A percentile compares a stretch with the other conserved stretches of the same genome.
Conservation (phyloP, 495 filamentous ascomycete species). For the Aspergillus affinis region DNA sequence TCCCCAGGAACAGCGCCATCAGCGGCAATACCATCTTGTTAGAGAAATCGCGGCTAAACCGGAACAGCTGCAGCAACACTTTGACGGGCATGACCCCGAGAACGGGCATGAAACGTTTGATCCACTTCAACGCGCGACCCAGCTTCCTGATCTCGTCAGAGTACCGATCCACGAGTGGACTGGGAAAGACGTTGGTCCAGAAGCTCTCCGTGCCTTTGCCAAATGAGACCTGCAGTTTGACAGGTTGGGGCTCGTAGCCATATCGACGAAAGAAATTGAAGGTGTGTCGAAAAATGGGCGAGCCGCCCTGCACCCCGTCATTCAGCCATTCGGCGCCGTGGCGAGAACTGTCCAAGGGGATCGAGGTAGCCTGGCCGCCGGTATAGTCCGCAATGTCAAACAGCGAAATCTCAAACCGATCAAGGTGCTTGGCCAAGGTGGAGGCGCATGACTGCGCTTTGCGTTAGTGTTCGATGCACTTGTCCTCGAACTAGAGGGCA, state of each 20-base stretch:
- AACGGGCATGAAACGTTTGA: slow-evolving; percentile 68
- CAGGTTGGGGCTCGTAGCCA: slow-evolving; percentile 63
- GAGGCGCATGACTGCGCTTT: slow-evolving; percentile 67
- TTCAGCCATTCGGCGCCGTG: slow-evolving; percentile 78
- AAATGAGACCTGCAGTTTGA: slow-evolving; percentile 78
- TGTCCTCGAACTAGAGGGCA: not conserved
- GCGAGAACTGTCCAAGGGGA: too few relatives aligned
- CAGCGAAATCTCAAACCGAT: slow-evolving; percentile 71
- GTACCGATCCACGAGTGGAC: slow-evolving; percentile 60
- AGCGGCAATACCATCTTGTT: slow-evolving; percentile 73
- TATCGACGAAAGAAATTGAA: slow-evolving; percentile 74
- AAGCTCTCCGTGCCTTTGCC: slow-evolving; percentile 71
- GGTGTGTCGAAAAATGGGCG: slow-evolving; percentile 77
- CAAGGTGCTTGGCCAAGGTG: slow-evolving; percentile 69
- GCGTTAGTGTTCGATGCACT: slow-evolving; percentile 1
- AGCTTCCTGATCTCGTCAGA: slow-evolving; percentile 67
- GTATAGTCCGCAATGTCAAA: slow-evolving; percentile 66
- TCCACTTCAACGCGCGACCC: slow-evolving; percentile 60
- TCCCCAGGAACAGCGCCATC: slow-evolving; percentile 77
- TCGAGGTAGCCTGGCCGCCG: slow-evolving; percentile 82
- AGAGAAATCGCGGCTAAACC: slow-evolving; percentile 72
- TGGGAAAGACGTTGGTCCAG: slow-evolving; percentile 82
- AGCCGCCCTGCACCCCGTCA: slow-evolving; percentile 82
- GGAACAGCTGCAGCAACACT: slow-evolving; percentile 64
- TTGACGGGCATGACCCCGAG: slow-evolving; percentile 73